phyloP scores from a whole-genome alignment of 176 grass and related monocot genomes.

The Ananas comosus region DNA sequence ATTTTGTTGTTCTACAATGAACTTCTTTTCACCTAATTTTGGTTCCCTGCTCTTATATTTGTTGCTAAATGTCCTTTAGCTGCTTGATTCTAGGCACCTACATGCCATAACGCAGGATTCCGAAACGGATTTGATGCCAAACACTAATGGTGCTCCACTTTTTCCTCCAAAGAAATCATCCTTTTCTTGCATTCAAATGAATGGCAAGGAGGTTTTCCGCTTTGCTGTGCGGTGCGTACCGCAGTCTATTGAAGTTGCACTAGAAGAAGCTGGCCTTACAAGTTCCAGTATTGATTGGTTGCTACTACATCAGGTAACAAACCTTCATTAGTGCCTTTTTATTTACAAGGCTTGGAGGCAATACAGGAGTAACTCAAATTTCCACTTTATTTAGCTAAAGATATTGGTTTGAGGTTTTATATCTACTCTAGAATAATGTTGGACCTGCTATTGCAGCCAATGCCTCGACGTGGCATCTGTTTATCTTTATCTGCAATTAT shows the following conservation, averaged over 20 bases:
- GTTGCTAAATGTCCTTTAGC: not conserved
- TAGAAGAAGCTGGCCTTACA: slow-evolving; percentile 56
- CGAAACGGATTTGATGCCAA: slow-evolving; percentile 29
- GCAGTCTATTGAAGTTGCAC: slow-evolving; percentile 64
- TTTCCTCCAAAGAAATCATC: slow-evolving; percentile 71
- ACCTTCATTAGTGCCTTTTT: not conserved
- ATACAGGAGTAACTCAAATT: too few relatives aligned
- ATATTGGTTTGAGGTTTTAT: too few relatives aligned
- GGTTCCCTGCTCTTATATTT: not conserved
- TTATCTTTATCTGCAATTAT: too few relatives aligned
- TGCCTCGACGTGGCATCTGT: too few relatives aligned
- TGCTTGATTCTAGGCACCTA: slow-evolving; percentile 50
- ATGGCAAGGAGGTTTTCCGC: slow-evolving; percentile 93
- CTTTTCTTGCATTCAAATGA: slow-evolving; percentile 84
- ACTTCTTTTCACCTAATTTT: slow-evolving; percentile 1
- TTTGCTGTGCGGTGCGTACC: slow-evolving; percentile 84
- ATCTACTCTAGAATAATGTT: too few relatives aligned
- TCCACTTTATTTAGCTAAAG: too few relatives aligned
- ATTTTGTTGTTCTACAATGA: slow-evolving; percentile 4
- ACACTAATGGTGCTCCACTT: slow-evolving; percentile 41
- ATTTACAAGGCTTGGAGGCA: not conserved
- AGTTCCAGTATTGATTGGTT: slow-evolving; percentile 78
- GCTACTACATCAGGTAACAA: slow-evolving; percentile 82
- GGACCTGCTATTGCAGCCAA: too few relatives aligned
- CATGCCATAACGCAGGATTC: slow-evolving; percentile 24